Percentiles rank a stretch among this genome's conserved stretches.
Conservation (phyloP, 2,329 filamentous ascomycete species). For the Trichoderma hamatum region DNA sequence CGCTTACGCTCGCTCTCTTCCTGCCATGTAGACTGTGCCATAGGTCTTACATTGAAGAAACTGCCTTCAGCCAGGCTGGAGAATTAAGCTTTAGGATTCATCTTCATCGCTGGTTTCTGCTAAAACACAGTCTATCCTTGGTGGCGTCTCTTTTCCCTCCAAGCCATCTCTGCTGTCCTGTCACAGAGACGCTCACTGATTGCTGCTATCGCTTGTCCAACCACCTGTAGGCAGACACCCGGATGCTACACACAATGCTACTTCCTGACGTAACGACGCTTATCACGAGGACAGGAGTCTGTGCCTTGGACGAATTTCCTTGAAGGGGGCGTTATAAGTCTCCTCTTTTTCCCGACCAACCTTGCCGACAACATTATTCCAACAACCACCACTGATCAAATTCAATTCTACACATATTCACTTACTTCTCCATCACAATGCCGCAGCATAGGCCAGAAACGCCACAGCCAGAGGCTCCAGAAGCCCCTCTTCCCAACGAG, state of each 20-base stretch:
- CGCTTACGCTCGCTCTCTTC: background rate
- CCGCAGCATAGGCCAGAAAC: conserved; percentile 38
- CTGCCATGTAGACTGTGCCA: background rate
- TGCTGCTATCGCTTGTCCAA: conserved; percentile 4
- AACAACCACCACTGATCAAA: background rate
- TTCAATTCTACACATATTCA: background rate
- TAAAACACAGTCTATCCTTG: background rate
- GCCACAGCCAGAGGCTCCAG: conserved; percentile 36
- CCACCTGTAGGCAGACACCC: background rate
- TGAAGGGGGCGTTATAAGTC: conserved; percentile 19
- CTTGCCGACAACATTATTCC: background rate
- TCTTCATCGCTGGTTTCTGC: background rate
- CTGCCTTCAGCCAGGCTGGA: background rate
- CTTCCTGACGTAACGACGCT: conserved; percentile 25
- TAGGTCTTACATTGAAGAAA: background rate
- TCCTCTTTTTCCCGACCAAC: background rate
- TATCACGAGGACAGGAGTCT: conserved; percentile 21
- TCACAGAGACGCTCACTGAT: conserved; percentile 16
- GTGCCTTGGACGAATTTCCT: conserved; percentile 5
- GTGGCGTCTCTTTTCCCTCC: conserved; percentile 1
- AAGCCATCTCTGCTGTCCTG: conserved; percentile 10
- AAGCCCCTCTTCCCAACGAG: conserved; percentile 37
- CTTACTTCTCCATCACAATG: conserved; percentile 6
- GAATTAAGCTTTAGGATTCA: background rate
- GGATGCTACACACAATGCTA: conserved; percentile 18